Evolutionary conservation across 176 grass and related monocot genomes (phyloP), one percentile per base, ranked within the genome.

Genomic region (Cocos nucifera): DNA sequence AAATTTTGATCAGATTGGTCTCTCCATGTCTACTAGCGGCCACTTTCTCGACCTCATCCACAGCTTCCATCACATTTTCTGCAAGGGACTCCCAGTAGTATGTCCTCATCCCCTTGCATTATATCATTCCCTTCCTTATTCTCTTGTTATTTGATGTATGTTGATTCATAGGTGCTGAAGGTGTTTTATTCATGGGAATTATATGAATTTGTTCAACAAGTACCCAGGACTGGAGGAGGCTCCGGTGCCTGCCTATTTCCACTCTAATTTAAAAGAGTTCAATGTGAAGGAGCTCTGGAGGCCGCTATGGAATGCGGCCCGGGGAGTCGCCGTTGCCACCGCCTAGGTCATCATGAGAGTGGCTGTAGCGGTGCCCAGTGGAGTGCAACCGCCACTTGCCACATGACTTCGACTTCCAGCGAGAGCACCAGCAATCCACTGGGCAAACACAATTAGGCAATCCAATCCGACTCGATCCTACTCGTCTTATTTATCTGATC

Each of bases 161-260:
- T 4, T 21, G 5, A 7, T 19, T n/a, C 48, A 26, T 71, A 96
- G 92, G 93, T 98, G 70, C 73, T 98, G n/a, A 92, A 83, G 69
- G 93, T 87, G 25, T 23, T 98, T 98, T 75, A 82, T 92, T 58
- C 84, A 89, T 70, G 93, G 93, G 56, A 87, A 23, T 23, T 23
- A 98, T 58, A 64, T 57, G n/a, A 74, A 66, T 50, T 64, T 92
- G 59, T 98, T 98, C 78, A 81, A 69, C 69, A 79, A 63, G 22
- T 56, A 92, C 64, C 93, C 93, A 23, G 84, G 92, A 62, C 79
- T 92, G 68, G 88, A 83, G 78, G 93, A 92, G 59, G 87, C 93
- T 19, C 80, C 52, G 26, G 93, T 98, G 78, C 92, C 84, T 78
- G 93, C 89, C 69, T 98, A 92, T 81, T 98, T 98, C 84, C 87